Conservation (phyloP, 805 yeast genomes). For the Geotrichum ghanense region DNA sequence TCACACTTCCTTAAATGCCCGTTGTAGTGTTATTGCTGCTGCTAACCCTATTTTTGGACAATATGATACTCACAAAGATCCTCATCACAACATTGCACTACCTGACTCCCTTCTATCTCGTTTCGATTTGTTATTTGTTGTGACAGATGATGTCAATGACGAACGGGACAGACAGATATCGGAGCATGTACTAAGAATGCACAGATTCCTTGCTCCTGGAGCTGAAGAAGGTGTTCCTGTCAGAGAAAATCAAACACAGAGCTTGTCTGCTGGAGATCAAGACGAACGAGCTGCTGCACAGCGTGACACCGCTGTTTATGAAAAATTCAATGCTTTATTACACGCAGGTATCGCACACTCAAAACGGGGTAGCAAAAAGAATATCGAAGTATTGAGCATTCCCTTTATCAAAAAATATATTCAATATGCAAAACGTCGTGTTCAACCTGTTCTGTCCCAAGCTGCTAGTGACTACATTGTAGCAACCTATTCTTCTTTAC, state of each 20-base stretch:
- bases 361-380: conserved; percentile 24
- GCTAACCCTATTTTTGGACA: conserved; percentile 97
- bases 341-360: conserved; percentile 61
- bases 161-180: conserved; percentile 75
- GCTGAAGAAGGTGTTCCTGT: conserved; percentile 88
- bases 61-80: conserved; percentile 90
- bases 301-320: conserved; percentile 43
- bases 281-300: conserved; percentile 37
- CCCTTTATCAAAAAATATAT: conserved; percentile 84
- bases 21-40: conserved; percentile 95
- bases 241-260: conserved; percentile 58
- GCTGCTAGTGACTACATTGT: conserved; percentile 76
- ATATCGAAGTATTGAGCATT: conserved; percentile 51
- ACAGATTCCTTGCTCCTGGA: conserved; percentile 80
- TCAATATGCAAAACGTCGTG: conserved; percentile 85
- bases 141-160: conserved; percentile 88
- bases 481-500: conserved; percentile 61
- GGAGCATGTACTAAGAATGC: conserved; percentile 92
- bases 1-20: conserved; percentile 89
- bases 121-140: conserved; percentile 89
- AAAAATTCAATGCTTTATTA: conserved; percentile 67
- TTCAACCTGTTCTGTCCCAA: conserved; percentile 67
- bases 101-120: conserved; percentile 96
- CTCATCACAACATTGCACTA: conserved; percentile 90
- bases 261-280: conserved; percentile 72